Conservation (phyloP, 2,329 filamentous ascomycete genomes). For the Ophiobolus disseminans region DNA sequence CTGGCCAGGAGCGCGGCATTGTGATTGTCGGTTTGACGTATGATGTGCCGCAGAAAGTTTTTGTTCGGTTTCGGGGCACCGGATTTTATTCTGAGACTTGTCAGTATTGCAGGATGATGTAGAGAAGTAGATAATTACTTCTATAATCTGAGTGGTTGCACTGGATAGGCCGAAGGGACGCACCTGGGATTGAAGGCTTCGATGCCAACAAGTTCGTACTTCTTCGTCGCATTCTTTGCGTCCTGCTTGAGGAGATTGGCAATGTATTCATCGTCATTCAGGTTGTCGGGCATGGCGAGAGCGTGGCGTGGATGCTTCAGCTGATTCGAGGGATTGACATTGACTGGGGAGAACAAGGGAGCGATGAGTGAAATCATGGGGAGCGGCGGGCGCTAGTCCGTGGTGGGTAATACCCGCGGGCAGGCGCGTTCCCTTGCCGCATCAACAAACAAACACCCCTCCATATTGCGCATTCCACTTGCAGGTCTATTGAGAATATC, state of each 20-base stretch:
- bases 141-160: not conserved
- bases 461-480: constrained; percentile 2
- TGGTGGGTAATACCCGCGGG: constrained; percentile 28
- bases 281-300: constrained; percentile 27
- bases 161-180: constrained; percentile 23
- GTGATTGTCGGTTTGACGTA: constrained; percentile 85
- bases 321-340: not conserved
- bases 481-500: not conserved
- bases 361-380: constrained; percentile 7
- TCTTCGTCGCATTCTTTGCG: constrained; percentile 74
- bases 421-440: constrained; percentile 10
- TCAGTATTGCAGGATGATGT: constrained; percentile 2
- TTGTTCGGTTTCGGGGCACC: constrained; percentile 88
- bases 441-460: constrained; percentile 40
- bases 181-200: constrained; percentile 69
- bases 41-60: constrained; percentile 84
- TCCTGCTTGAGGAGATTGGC: constrained; percentile 81
- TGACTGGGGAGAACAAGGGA: not conserved
- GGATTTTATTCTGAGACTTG: constrained; percentile 61
- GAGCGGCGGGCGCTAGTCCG: constrained; percentile 15
- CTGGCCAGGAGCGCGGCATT: constrained; percentile 86
- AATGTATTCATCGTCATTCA: constrained; percentile 75
- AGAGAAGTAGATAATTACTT: constrained; percentile 10
- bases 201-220: constrained; percentile 77
- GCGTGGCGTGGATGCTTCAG: not conserved